These are phyloP conservation scores for Nannizziopsis arthrosporioides DNA, from an alignment of 2,329 filamentous ascomycete species.

Conservation along the genomic window DNA sequence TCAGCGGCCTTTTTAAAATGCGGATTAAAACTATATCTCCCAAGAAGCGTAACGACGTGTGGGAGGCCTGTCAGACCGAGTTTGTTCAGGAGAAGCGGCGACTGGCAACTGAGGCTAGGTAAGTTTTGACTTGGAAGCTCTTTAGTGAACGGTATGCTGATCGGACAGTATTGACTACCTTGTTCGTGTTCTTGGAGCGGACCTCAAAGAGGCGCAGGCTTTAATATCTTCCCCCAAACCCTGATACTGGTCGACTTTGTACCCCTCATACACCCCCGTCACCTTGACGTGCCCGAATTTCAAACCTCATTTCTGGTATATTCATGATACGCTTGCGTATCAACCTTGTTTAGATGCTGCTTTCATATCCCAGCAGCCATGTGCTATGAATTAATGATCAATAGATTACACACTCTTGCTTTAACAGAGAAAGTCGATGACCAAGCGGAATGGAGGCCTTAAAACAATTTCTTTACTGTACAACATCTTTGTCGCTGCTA, in stretches of 20 bases:
- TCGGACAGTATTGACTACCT: slow-evolving; percentile 50
- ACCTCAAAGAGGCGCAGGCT: slow-evolving; percentile 42
- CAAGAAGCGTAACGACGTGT: slow-evolving; percentile 51
- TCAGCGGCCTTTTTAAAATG: slow-evolving; percentile 72
- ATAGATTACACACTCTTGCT: slow-evolving; percentile 2
- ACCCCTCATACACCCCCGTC: neutral
- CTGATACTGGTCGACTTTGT: neutral
- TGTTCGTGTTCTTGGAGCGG: slow-evolving; percentile 49
- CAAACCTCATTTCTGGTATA: neutral
- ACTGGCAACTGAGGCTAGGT: slow-evolving; percentile 66
- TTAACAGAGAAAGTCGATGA: neutral
- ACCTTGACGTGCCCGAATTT: neutral
- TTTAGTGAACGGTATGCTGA: neutral
- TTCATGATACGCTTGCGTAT: neutral
- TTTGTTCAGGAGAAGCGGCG: slow-evolving; percentile 61
- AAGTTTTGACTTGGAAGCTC: slow-evolving; percentile 35
- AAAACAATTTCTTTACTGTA: neutral
- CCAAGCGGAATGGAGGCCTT: neutral
- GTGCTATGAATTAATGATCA: slow-evolving; percentile 11
- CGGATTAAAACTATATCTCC: slow-evolving; percentile 71
- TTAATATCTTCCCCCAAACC: slow-evolving; percentile 23
- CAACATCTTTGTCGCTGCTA: slow-evolving; percentile 1
- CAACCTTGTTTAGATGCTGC: neutral
- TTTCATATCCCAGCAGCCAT: neutral
- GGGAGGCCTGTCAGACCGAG: slow-evolving; percentile 61